Conservation (phyloP, 148 eudicot genomes). For the Oxyria digyna region DNA sequence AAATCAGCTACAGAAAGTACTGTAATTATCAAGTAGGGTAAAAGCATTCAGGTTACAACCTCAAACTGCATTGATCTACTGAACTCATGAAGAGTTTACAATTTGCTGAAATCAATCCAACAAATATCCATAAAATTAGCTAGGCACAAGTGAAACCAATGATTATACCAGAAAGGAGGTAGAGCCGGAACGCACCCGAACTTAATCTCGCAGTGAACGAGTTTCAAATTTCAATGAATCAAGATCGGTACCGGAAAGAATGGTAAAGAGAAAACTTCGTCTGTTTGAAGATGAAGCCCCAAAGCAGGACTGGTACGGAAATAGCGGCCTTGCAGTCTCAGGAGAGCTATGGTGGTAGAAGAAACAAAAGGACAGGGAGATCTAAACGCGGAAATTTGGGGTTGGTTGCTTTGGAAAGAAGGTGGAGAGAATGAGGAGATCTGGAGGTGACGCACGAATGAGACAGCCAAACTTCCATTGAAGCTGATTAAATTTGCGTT, state of each 20-base stretch:
- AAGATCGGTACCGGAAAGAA: not conserved
- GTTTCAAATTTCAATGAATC: no score
- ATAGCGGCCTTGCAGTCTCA: not conserved
- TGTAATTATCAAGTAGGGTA: no score
- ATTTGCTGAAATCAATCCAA: not conserved
- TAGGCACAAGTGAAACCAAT: not conserved
- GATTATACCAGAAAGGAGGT: conserved; percentile 9
- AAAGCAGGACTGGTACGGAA: not conserved
- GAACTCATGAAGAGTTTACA: not conserved
- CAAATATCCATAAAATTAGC: not conserved
- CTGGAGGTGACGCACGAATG: no score
- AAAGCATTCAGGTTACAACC: not conserved
- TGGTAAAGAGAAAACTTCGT: not conserved
- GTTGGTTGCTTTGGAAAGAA: no score
- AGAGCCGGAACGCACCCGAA: not conserved
- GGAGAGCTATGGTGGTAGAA: not conserved
- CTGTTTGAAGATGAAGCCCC: not conserved
- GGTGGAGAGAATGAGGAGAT: no score
- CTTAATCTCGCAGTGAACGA: not conserved
- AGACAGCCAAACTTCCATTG: no score
- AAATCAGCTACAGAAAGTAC: no score
- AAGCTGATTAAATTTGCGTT: no score
- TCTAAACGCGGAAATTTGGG: no score
- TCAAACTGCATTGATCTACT: not conserved
- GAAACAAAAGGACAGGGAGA: no score